Conservation (phyloP, 495 filamentous ascomycete species). For the Beverwykella pulmonaria region DNA sequence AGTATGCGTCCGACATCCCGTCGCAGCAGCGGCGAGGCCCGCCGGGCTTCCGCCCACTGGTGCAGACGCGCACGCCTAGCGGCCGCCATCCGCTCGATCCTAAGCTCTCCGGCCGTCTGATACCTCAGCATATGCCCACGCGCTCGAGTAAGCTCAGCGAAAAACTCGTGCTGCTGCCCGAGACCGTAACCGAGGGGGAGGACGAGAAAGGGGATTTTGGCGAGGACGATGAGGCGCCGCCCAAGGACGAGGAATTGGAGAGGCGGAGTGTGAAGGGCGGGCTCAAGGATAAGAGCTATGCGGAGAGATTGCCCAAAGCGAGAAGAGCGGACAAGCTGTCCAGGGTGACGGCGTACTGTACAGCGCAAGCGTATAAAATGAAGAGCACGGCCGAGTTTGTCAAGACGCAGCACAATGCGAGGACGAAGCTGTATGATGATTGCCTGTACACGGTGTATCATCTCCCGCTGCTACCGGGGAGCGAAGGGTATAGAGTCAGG, state of each 20-base stretch:
- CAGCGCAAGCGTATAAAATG: slow-evolving; percentile 89
- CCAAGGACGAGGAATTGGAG: slow-evolving; percentile 76
- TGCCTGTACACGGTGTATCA: slow-evolving; percentile 96
- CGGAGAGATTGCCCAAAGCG: slow-evolving; percentile 89
- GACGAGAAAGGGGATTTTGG: slow-evolving; percentile 59
- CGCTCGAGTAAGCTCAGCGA: slow-evolving; percentile 91
- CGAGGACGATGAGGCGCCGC: slow-evolving; percentile 67
- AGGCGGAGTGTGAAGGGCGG: slow-evolving; percentile 61
- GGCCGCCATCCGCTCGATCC: slow-evolving; percentile 51
- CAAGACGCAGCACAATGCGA: slow-evolving; percentile 83
- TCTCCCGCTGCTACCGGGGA: slow-evolving; percentile 80
- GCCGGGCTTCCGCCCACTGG: slow-evolving; percentile 57
- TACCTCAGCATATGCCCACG: slow-evolving; percentile 67
- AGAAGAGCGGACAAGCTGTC: slow-evolving; percentile 84
- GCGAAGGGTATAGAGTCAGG: slow-evolving; percentile 80
- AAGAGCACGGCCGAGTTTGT: slow-evolving; percentile 83
- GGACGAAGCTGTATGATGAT: slow-evolving; percentile 98
- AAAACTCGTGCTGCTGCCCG: slow-evolving; percentile 93
- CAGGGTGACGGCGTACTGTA: slow-evolving; percentile 93
- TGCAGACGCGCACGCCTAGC: slow-evolving; percentile 48
- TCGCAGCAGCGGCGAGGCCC: slow-evolving; percentile 87
- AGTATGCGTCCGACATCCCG: slow-evolving; percentile 91
- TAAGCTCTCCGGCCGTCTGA: slow-evolving; percentile 44
- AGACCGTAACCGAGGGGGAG: slow-evolving; percentile 61
- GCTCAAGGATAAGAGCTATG: slow-evolving; percentile 82